Conservation (phyloP, 805 yeast genomes). For the Diddensiella caesifluorescens region DNA sequence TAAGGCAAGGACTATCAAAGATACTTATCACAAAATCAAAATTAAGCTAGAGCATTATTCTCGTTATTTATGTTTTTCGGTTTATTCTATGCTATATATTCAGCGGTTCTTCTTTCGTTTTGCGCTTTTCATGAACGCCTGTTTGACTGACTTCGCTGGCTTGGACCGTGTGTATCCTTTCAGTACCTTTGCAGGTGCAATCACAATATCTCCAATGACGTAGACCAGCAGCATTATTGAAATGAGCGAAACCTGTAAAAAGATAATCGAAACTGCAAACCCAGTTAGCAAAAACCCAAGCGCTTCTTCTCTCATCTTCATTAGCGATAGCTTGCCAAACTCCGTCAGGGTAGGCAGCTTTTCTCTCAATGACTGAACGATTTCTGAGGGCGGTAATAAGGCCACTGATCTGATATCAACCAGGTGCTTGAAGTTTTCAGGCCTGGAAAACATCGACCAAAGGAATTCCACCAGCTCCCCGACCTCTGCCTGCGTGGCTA, state of each 20-base stretch:
- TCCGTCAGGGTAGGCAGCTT: conserved; percentile 5
- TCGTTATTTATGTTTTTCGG: background rate
- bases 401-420: background rate
- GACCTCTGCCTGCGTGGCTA: conserved; percentile 1
- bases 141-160: conserved; percentile 1
- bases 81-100: background rate
- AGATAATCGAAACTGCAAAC: conserved; percentile 16
- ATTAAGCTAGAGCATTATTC: background rate
- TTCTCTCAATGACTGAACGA: conserved; percentile 11
- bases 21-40: conserved; percentile 3
- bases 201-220: conserved; percentile 19
- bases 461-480: conserved; percentile 15
- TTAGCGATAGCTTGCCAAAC: background rate
- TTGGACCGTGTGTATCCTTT: background rate
- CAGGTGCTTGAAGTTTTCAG: conserved; percentile 16
- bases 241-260: conserved; percentile 19
- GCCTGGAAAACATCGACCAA: conserved; percentile 22
- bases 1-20: conserved; percentile 14
- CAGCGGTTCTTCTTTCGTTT: conserved; percentile 3
- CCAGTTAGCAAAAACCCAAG: conserved; percentile 11
- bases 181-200: conserved; percentile 9
- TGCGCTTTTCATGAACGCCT: conserved; percentile 8
- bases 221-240: conserved; percentile 20
- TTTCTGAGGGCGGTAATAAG: conserved; percentile 21
- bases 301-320: conserved; percentile 2